These are phyloP conservation scores for Chaetomium globosum DNA, from an alignment of 2,329 filamentous ascomycete species.

Conservation along the genomic window DNA sequence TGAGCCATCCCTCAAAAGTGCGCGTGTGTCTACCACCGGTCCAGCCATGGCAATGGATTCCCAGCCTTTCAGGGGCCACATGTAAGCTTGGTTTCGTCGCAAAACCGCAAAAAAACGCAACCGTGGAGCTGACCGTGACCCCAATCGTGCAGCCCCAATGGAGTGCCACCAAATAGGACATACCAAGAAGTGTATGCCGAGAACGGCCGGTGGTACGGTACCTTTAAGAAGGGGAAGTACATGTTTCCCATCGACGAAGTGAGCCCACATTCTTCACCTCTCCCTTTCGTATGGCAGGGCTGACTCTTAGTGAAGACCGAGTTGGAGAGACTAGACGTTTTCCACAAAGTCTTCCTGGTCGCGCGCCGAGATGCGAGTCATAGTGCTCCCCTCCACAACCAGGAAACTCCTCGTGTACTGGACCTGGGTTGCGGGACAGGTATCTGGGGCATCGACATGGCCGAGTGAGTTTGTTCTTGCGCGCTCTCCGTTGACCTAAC, in stretches of 20 bases:
- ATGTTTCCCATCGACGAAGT: conserved; percentile 78
- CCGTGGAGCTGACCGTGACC: conserved; percentile 12
- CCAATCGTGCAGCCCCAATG: conserved; percentile 4
- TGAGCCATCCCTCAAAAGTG: background rate
- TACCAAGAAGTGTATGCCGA: conserved; percentile 51
- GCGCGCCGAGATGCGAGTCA: conserved; percentile 55
- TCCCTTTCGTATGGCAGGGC: background rate
- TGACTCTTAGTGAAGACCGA: conserved; percentile 57
- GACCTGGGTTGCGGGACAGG: conserved; percentile 84
- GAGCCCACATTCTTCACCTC: conserved; percentile 36
- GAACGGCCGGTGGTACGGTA: conserved; percentile 71
- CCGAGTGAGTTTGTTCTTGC: conserved; percentile 60
- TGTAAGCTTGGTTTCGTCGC: conserved; percentile 18
- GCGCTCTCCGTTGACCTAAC: no score
- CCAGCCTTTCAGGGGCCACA: conserved; percentile 22
- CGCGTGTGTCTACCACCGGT: conserved; percentile 6
- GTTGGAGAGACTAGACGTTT: conserved; percentile 77
- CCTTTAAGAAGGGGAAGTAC: conserved; percentile 69
- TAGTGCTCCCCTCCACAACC: conserved; percentile 39
- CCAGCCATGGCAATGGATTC: conserved; percentile 27
- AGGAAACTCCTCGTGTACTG: conserved; percentile 48
- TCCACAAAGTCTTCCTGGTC: conserved; percentile 74
- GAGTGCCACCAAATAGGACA: background rate
- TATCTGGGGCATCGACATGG: conserved; percentile 88
- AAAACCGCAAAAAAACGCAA: background rate